Base-by-base conservation (phyloP, 202 grass and related monocot genomes). In the Zoysia matrella region DNA sequence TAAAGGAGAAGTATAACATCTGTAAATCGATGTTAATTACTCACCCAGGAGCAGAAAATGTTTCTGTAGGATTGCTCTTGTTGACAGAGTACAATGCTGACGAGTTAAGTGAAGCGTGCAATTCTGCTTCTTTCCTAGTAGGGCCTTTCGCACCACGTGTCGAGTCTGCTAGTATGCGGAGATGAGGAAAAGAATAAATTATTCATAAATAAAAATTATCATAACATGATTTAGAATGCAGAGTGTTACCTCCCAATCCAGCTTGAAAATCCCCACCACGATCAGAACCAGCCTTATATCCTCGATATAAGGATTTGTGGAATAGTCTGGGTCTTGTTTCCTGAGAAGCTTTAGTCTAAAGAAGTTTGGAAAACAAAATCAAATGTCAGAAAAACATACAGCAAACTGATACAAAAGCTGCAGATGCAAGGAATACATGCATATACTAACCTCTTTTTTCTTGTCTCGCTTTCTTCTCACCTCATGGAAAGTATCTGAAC, bases 401-500 rank as follows among this genome's bases (percentile, higher is more conserved):
- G 60, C 43, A 48, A 85, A 81, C 11, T 51, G 47, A 48, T n/a
- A 52, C 60, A 57, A 16, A 80, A 75, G 42, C 46, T 56, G 41
- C 18, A 5, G 14, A 36, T 73, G 71, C 57, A 71, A 8, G 6
- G 16, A 70, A 65, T 51, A 11, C 22, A 81, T 45, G 58, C 30
- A 58, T 79, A 3, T 64, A 83, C 69, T 60, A 11, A 91, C 92
- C 92, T 94, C 96, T 61, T 99, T 99, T 90, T 91, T 99, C 85
- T 90, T 99, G 83, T 88, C 91, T 7, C 89, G 92, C 83, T 90
- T 99, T 81, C 91, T 95, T 77, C 75, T 95, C 60, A 99, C 96
- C 79, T 99, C 96, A 73, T 92, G 92, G 54, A 99, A 99, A 76
- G 89, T 84, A 83, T 99, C 96, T 99, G 85, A 71, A 95, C 41